Evolutionary conservation across 1,284 basidiomycete species (phyloP).

Genomic region (Malassezia vespertilionis): DNA sequence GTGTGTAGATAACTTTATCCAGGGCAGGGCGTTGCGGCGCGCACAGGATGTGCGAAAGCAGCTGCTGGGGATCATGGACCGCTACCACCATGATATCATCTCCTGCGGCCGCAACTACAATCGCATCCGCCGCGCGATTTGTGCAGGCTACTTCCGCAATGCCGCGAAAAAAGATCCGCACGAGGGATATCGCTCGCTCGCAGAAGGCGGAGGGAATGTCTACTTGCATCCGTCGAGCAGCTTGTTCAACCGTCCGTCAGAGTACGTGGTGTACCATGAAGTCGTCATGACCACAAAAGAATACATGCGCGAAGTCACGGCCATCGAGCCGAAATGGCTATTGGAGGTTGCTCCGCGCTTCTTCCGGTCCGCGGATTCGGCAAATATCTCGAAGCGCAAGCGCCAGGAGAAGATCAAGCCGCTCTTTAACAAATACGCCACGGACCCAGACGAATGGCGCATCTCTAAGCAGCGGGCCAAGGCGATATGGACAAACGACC

Average conservation of each 20-base stretch:
- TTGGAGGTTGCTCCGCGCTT: conserved; percentile 95
- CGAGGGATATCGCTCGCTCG: conserved; percentile 77
- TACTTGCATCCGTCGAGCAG: conserved; percentile 97
- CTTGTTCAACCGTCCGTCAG: conserved; percentile 81
- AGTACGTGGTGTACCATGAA: conserved; percentile 65
- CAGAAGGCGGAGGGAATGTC: conserved; percentile 77
- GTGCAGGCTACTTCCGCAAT: conserved; percentile 58
- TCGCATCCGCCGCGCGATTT: conserved; percentile 83
- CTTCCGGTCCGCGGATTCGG: conserved; percentile 90
- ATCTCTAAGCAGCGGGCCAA: conserved; percentile 25
- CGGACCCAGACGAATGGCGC: conserved; percentile 32
- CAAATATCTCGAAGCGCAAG: conserved; percentile 94
- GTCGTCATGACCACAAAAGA: conserved; percentile 63
- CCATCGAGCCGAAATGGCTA: conserved; percentile 96
- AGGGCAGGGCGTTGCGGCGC: conserved; percentile 88
- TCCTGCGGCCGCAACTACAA: conserved; percentile 87
- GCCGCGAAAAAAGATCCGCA: conserved; percentile 60
- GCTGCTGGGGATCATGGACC: conserved; percentile 94
- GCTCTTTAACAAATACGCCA: conserved; percentile 51
- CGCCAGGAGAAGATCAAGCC: conserved; percentile 94
- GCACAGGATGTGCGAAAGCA: conserved; percentile 97
- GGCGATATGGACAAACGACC: conserved; percentile 18
- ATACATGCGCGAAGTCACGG: conserved; percentile 87
- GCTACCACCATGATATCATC: conserved; percentile 92
- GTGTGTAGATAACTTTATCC: conserved; percentile 74